Conservation (phyloP, 495 filamentous ascomycete genomes). For the Aspergillus funiculosus region DNA sequence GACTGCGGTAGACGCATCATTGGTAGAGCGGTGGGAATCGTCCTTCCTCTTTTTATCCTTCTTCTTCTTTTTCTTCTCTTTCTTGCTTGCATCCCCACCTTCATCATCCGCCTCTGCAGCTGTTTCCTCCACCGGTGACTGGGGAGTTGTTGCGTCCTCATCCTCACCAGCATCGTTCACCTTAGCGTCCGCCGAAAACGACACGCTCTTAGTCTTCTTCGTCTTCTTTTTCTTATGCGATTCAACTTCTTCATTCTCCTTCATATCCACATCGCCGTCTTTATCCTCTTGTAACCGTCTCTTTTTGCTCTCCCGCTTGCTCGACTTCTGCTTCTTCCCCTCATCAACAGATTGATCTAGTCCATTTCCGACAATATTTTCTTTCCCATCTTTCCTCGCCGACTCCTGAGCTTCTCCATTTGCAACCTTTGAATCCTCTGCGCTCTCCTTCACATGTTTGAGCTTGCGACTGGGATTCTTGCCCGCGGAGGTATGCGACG, state of each 20-base stretch:
- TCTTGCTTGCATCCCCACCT: constrained; percentile 29
- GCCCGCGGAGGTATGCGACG: too few species aligned
- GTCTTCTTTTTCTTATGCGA: constrained; percentile 23
- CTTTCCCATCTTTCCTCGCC: too few species aligned
- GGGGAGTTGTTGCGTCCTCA: constrained; percentile 36
- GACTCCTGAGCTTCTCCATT: too few species aligned
- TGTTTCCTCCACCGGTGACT: too few species aligned
- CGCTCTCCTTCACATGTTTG: constrained; percentile 16
- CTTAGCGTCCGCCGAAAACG: constrained; percentile 69
- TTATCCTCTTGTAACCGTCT: constrained; percentile 13
- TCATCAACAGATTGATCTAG: too few species aligned
- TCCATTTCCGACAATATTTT: too few species aligned
- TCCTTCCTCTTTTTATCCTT: not conserved
- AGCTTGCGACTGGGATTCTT: not conserved
- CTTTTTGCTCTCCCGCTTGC: too few species aligned
- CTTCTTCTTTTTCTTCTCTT: constrained; percentile 24
- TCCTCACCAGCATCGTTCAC: constrained; percentile 43
- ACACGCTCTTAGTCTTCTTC: constrained; percentile 59
- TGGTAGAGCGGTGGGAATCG: not conserved
- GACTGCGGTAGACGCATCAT: constrained; percentile 1
- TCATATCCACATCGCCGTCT: not conserved
- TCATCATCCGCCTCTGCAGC: constrained; percentile 34
- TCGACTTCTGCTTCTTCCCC: constrained; percentile 23
- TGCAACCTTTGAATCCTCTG: too few species aligned
- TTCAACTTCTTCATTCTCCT: constrained; percentile 1